phyloP scores from a whole-genome alignment of 345 rosid genomes.

The Microthlaspi erraticum region DNA sequence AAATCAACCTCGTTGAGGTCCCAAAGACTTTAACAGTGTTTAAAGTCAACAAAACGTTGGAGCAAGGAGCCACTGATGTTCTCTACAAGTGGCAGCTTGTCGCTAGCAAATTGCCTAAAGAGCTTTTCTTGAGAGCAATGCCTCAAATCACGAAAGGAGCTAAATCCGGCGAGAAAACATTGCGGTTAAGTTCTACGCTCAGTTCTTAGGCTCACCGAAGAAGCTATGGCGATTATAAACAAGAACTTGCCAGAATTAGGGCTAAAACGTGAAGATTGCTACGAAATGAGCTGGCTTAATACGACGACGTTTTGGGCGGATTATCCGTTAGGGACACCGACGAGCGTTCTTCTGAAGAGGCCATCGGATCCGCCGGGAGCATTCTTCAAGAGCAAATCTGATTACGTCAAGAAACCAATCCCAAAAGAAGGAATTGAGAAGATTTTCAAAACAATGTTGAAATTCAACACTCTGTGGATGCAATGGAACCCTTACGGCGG shows the following conservation, averaged over 20 bases:
- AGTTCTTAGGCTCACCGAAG: conserved; percentile 48
- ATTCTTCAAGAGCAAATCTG: conserved; percentile 53
- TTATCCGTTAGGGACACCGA: conserved; percentile 35
- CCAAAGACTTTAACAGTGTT: conserved; percentile 54
- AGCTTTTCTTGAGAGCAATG: conserved; percentile 50
- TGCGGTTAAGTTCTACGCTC: conserved; percentile 40
- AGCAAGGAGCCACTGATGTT: conserved; percentile 42
- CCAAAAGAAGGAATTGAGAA: conserved; percentile 34
- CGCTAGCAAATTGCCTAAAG: conserved; percentile 37
- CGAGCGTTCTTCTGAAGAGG: conserved; percentile 38
- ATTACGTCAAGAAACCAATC: conserved; percentile 48
- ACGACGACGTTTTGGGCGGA: conserved; percentile 39
- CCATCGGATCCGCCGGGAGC: conserved; percentile 4
- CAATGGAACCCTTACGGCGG: conserved; percentile 60
- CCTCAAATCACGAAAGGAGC: neutral
- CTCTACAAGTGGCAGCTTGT: conserved; percentile 50
- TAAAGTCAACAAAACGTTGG: conserved; percentile 38
- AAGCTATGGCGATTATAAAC: conserved; percentile 37
- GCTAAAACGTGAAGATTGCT: conserved; percentile 46
- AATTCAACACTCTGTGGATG: conserved; percentile 39
- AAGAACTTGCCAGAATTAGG: conserved; percentile 48
- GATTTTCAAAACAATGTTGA: conserved; percentile 45
- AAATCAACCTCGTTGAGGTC: conserved; percentile 53
- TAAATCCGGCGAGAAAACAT: conserved; percentile 26
- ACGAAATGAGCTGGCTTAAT: conserved; percentile 53